Evolutionary conservation across 2,329 filamentous ascomycete genomes (phyloP), one percentile per base, ranked within the genome.

Genomic region (Neofusicoccum cordaticola): DNA sequence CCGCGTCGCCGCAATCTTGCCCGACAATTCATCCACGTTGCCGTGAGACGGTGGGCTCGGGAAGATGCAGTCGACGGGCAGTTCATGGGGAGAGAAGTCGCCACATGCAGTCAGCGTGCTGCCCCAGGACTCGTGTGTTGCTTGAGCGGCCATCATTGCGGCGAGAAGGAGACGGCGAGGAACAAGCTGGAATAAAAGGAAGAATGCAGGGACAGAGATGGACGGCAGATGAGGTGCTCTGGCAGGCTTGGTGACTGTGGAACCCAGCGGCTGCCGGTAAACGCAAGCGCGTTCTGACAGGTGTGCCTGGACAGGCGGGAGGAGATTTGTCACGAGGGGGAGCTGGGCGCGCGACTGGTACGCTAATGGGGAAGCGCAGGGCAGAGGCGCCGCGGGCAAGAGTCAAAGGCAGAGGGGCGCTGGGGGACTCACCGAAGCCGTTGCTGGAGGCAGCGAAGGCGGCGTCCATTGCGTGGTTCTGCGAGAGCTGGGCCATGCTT

Each of bases 401-500:
- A 13, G 7, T 6, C 13, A 39, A 1, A 12, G 5, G 35, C 48
- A 34, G n/a, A 37, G 9, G 9, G 48, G 56, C 1, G 47, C 22
- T 4, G 17, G 15, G 22, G 11, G 42, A 63, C 62, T 64, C 42
- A 64, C 62, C 62, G 52, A 57, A 64, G 44, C 42, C 50, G 62
- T 57, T 57, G 58, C 22, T 19, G 51, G 51, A 41, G n/a, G 50
- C 37, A 7, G 44, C 50, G 42, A 48, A 64, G 51, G 44, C 22
- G 37, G 50, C 27, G 31, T 64, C 50, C 52, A 57, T 56, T 7
- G 44, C 45, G 62, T 57, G 41, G 50, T 64, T 53, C 37, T 52
- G 62, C n/a, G 62, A 64, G 12, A 64, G 41, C 22, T 52, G 37
- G 51, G 62, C 51, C 62, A 64, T 57, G 42, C 34, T 62, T 31